phyloP scores from a whole-genome alignment of 2,329 filamentous ascomycete species.

The Beauveria medogensis region DNA sequence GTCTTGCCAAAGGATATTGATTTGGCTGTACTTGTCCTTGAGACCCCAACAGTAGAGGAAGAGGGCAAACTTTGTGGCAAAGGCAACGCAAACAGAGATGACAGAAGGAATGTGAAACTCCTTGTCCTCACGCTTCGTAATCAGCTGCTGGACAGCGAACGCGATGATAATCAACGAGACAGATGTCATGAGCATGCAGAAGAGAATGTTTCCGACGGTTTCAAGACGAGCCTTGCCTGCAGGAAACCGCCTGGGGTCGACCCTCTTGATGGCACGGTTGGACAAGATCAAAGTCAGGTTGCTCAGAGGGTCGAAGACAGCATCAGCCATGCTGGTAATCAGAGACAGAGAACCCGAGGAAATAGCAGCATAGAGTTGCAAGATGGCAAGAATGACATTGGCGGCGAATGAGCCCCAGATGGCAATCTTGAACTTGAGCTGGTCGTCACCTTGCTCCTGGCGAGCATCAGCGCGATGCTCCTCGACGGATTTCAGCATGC shows the following conservation, averaged over 20 bases:
- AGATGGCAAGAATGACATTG: constrained; percentile 67
- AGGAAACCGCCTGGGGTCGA: constrained; percentile 80
- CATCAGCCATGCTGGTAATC: constrained; percentile 95
- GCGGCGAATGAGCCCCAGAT: constrained; percentile 64
- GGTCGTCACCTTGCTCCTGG: constrained; percentile 72
- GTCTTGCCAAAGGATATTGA: constrained; percentile 91
- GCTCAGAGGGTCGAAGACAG: constrained; percentile 85
- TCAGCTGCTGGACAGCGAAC: constrained; percentile 69
- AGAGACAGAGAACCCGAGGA: constrained; percentile 86
- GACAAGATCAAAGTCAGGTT: constrained; percentile 82
- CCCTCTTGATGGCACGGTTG: constrained; percentile 78
- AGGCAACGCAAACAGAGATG: constrained; percentile 76
- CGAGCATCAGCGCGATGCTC: constrained; percentile 78
- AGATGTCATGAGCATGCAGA: constrained; percentile 91
- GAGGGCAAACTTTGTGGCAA: constrained; percentile 70
- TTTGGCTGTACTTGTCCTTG: constrained; percentile 83
- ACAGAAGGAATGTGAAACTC: constrained; percentile 74
- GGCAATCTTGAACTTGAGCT: constrained; percentile 63
- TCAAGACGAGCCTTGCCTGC: constrained; percentile 91
- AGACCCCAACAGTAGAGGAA: constrained; percentile 92
- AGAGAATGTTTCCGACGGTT: constrained; percentile 90
- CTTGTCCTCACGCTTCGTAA: constrained; percentile 45
- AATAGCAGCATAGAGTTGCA: constrained; percentile 85
- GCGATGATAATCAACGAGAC: constrained; percentile 91
- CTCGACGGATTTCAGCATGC: constrained; percentile 84